Base-by-base conservation (phyloP, 2,329 filamentous ascomycete genomes). In the Calonectria pseudoturangicola region DNA sequence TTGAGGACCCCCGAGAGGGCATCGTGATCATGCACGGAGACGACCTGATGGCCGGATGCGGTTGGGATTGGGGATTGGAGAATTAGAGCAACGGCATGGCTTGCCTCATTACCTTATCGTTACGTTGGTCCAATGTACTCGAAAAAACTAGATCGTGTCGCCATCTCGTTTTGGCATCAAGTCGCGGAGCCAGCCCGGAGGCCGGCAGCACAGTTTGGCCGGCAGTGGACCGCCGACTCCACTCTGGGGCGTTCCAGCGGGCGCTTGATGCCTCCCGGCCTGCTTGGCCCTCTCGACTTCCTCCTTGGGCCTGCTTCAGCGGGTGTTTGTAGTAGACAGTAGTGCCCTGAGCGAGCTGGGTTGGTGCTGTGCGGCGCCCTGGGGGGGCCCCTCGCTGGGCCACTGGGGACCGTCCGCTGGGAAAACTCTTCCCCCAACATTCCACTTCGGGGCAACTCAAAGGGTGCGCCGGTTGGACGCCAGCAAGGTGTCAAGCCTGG, bases 371-470 rank as follows among this genome's bases (percentile, higher is more conserved):
- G 45, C 41, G 62, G 47, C 60, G 60, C 56, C 56, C 66, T 56
- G 69, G 66, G 68, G 68, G 21, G 48, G 75, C 74, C 78, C 78
- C 60, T 75, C 69, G 75, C 69, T 76, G 72, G 73, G 75, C 78
- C 78, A 80, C 78, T 80, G 75, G 75, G 63, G 74, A 70, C 66
- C 50, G 70, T 74, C 70, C 45, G 43, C 73, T 70, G 48, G 69
- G 77, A 80, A 80, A 80, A 80, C 77, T 80, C 78, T 80, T 80
- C 78, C 73, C 74, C 78, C 78, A 80, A 79, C 78, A 79, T 80
- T 80, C 78, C 78, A 80, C 78, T 78, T 80, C 70, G 78, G 73
- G 78, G 72, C 77, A 80, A 75, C 72, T 76, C 72, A 76, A 79
- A 74, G 70, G 66, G 54, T 74, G 56, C 64, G 64, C 73, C 76